These are phyloP conservation scores for Leishmania aethiopica DNA, from an alignment of 208 protist genomes.

Conservation along the genomic window DNA sequence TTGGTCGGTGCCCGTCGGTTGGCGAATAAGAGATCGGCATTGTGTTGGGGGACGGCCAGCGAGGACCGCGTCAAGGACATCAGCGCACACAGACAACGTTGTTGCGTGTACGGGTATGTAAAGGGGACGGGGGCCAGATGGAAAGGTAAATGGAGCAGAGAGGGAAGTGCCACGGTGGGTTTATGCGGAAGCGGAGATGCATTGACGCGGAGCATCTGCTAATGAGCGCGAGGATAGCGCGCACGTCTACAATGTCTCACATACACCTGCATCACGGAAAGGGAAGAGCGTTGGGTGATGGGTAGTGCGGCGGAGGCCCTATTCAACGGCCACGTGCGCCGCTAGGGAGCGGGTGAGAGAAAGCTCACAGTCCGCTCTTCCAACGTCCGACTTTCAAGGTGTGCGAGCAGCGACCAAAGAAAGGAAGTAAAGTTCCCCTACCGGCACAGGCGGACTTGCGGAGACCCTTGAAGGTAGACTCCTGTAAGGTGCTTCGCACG, in stretches of 20 bases:
- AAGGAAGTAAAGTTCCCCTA: background rate
- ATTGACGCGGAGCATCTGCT: background rate
- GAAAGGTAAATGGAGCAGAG: background rate
- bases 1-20: background rate
- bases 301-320: background rate
- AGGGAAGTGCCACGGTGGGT: background rate
- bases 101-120: background rate
- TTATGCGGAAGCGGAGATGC: background rate
- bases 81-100: background rate
- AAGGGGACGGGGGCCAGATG: background rate
- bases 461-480: background rate
- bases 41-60: conserved; percentile 1
- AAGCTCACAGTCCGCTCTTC: background rate
- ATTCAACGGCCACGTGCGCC: background rate
- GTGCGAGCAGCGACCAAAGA: background rate
- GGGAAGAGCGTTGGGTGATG: background rate
- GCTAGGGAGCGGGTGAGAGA: background rate
- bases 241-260: background rate
- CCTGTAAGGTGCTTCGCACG: background rate
- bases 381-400: background rate
- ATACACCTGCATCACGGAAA: too few species aligned
- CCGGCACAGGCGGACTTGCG: background rate
- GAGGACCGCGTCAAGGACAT: background rate
- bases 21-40: conserved; percentile 12
- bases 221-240: background rate